These are phyloP conservation scores for Bondarzewia mesenterica DNA, from an alignment of 1,284 basidiomycete genomes.

Conservation along the genomic window DNA sequence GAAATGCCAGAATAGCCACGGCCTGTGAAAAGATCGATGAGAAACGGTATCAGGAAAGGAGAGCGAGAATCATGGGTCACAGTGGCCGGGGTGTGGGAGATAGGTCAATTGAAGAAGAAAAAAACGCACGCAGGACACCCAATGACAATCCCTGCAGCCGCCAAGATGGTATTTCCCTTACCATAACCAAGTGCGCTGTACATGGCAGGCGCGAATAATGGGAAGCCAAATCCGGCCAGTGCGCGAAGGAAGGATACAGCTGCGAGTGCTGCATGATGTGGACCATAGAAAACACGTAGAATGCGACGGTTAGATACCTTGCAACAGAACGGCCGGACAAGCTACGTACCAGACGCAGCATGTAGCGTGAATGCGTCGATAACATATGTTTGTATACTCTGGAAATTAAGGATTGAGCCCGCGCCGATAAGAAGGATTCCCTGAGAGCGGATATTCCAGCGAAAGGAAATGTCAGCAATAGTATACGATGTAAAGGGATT, in stretches of 20 bases:
- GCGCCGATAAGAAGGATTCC: constrained; percentile 49
- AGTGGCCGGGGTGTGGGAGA: constrained; percentile 12
- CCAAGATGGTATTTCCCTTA: constrained; percentile 56
- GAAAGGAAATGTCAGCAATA: neutral
- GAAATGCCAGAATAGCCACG: constrained; percentile 46
- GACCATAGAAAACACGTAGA: constrained; percentile 8
- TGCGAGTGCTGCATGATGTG: constrained; percentile 44
- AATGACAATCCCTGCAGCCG: constrained; percentile 41
- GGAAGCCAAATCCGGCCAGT: constrained; percentile 58
- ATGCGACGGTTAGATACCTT: neutral
- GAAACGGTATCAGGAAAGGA: neutral
- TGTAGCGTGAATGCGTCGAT: constrained; percentile 61
- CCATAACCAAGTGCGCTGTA: constrained; percentile 56
- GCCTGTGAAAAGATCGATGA: constrained; percentile 22
- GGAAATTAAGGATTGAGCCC: constrained; percentile 48
- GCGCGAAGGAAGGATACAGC: constrained; percentile 51
- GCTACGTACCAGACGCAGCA: constrained; percentile 48
- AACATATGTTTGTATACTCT: constrained; percentile 54
- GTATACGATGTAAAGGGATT: neutral
- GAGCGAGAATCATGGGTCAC: constrained; percentile 34
- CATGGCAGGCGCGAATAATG: constrained; percentile 61
- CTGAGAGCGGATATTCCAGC: constrained; percentile 24
- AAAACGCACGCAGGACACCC: constrained; percentile 42
- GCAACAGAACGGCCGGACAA: neutral
- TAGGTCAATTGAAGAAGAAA: neutral